Base-by-base conservation (phyloP, 208 protist genomes). In the Herpetomonas samuelpessoai region DNA sequence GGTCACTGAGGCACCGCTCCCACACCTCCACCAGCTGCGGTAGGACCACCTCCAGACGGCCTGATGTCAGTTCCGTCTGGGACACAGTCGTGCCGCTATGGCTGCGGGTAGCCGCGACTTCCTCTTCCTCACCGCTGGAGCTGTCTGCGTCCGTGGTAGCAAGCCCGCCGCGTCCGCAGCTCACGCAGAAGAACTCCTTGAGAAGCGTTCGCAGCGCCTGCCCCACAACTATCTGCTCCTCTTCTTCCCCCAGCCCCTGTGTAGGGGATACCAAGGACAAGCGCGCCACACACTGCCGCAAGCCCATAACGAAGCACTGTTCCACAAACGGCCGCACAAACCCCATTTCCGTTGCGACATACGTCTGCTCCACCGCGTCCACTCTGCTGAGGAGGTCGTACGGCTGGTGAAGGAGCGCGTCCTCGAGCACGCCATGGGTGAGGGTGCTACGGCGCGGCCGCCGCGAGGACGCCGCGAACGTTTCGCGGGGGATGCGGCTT, bases 261-360 rank as follows among this genome's bases (percentile, higher is more conserved):
- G 41, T 35, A 68, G 19, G 1, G 47, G n/a, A 10, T 7, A 52
- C 18, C 26, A 24, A 3, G 7, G 31, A n/a, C 39, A 44, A 9
- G 21, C 19, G 25, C 38, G 27, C 52, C 58, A 72, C 10, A 52
- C 63, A 31, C 39, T 49, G 26, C 26, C 61, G 55, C 53, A 83
- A 24, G 10, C 81, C 79, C 14, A 68, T 18, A 28, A 86, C 10
- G 39, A 78, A 68, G 71, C 73, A 83, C 35, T 81, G 74, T 26
- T 73, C 68, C 21, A 91, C 79, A 56, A 95, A 68, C 1, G 79
- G 71, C 0, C 88, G 64, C 10, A 63, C 57, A 48, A 87, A 71
- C 27, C 86, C 86, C 7, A 91, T 62, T 69, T 95, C 88, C 16
- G 88, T 92, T 24, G 71, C 53, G 1, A 80, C 53, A 68, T 86